Evolutionary conservation across 148 eudicot species (phyloP).

Genomic region (Agrostemma githago): DNA sequence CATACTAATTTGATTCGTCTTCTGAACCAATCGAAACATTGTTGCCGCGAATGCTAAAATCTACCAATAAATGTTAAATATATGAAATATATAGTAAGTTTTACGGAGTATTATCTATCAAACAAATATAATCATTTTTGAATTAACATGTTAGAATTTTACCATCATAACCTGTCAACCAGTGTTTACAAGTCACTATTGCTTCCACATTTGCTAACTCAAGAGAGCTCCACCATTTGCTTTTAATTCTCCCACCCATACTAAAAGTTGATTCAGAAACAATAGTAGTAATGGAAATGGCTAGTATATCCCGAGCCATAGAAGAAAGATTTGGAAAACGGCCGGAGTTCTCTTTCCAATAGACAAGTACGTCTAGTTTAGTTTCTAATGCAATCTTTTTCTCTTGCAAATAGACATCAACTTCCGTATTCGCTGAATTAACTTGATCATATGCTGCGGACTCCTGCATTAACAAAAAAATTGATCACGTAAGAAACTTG

Average conservation of each 20-base stretch:
- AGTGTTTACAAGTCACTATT: too few species aligned
- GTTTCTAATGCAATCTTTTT: neutral
- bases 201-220: neutral
- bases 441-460: neutral
- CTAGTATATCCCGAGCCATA: neutral
- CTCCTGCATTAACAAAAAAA: neutral
- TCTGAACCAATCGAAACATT: neutral
- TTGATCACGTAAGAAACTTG: too few species aligned
- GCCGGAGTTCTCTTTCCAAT: conserved; percentile 1
- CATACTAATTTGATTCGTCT: neutral
- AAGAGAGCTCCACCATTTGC: neutral
- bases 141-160: too few species aligned
- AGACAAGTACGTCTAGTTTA: neutral
- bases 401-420: neutral
- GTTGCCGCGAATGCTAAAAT: neutral
- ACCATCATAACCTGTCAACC: too few species aligned
- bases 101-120: too few species aligned
- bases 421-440: neutral
- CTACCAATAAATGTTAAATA: too few species aligned
- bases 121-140: neutral
- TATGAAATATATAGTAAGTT: too few species aligned
- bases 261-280: neutral
- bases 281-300: neutral
- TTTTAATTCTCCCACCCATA: neutral
- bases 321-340: conserved; percentile 6